Evolutionary conservation across 345 rosid genomes (phyloP).

Genomic region (Rubroshorea leprosula): DNA sequence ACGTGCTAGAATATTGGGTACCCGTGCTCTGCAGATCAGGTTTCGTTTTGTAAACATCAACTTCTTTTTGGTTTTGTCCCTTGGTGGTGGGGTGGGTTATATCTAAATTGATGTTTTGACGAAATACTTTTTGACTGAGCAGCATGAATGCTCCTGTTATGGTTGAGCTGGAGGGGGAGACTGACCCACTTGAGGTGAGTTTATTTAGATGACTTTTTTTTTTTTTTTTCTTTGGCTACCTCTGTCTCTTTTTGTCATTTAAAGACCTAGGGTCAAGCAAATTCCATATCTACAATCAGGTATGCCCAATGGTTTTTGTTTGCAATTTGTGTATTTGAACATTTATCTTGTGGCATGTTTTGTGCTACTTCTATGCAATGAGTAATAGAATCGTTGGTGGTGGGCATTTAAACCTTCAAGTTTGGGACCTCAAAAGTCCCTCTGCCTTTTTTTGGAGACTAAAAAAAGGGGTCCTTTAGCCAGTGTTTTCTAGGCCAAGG

Average conservation of each 20-base stretch:
- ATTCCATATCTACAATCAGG: too few relatives aligned
- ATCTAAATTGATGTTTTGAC: not conserved
- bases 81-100: not conserved
- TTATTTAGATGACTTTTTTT: not conserved
- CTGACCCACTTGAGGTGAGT: constrained; percentile 78
- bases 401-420: not conserved
- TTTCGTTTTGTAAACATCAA: constrained; percentile 12
- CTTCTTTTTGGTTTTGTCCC: not conserved
- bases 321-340: not conserved
- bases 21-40: constrained; percentile 84
- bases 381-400: too few relatives aligned
- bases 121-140: constrained; percentile 18
- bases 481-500: not conserved
- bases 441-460: not conserved
- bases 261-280: too few relatives aligned
- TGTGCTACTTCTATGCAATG: too few relatives aligned
- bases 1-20: constrained; percentile 83
- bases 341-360: not conserved
- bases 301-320: not conserved
- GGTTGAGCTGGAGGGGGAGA: constrained; percentile 90
- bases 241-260: too few relatives aligned
- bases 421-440: not conserved
- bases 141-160: constrained; percentile 95
- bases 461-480: not conserved
- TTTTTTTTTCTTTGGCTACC: not conserved